Base-by-base conservation (phyloP, 495 filamentous ascomycete genomes). In the Penicillium salamii region DNA sequence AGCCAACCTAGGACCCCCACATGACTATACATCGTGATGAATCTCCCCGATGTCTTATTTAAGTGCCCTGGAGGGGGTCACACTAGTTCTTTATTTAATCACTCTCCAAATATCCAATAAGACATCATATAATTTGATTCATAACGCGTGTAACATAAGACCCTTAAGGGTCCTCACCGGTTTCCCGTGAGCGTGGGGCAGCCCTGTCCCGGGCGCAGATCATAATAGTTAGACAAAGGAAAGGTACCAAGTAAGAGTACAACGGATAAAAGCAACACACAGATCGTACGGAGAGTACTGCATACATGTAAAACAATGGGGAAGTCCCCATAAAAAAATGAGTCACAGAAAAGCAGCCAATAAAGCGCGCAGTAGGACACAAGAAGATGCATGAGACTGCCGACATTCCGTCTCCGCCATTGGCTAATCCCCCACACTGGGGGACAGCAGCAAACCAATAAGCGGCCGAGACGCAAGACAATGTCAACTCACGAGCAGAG, bases 381-480 rank as follows among this genome's bases (percentile, higher is more conserved):
- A 42, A 28, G n/a, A 7, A 35, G 46, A 58, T 58, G 49, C 58
- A 58, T 43, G 37, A 53, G 40, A 23, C 21, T 21, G 23, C 23
- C 53, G 42, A 51, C 15, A 35, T 46, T 36, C 41, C 23, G 23
- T 31, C 13, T 46, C 38, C 33, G 34, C 40, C 31, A 62, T 59
- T 59, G 56, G 59, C 50, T 48, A 19, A 39, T 40, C 14, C 12
- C 35, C 57, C 58, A 49, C 51, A 40, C 55, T 58, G 57, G 39
- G 5, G 24, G 12, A n/a, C 24, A 49, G 44, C 38, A 26, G 4
- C 23, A 26, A 26, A 26, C 23, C 23, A 26, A 26, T 26, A 26
- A 26, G n/a, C n/a, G n/a, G n/a, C n/a, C n/a, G n/a, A n/a, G n/a
- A n/a, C n/a, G n/a, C n/a, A n/a, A n/a, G n/a, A n/a, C n/a, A n/a